Evolutionary conservation across 345 rosid genomes (phyloP).

Genomic region (Stellera chamaejasme): DNA sequence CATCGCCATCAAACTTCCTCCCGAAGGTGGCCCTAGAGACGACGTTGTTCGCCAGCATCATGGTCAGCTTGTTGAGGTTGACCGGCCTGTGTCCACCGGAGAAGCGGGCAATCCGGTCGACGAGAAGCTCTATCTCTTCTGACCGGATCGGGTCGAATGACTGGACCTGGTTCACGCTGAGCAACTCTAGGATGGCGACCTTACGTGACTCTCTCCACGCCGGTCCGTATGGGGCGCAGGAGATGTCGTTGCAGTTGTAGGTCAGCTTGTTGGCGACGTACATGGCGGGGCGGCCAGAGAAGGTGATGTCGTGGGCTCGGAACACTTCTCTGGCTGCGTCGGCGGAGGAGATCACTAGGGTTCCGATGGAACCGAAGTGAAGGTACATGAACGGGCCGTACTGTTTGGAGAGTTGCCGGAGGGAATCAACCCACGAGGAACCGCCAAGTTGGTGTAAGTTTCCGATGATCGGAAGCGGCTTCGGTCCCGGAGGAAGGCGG

Average conservation of each 20-base stretch:
- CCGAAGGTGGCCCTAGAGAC: too few relatives aligned
- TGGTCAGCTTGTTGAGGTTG: too few relatives aligned
- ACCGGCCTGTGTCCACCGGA: too few relatives aligned
- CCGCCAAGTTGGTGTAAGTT: slow-evolving; percentile 26
- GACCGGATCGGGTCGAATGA: too few relatives aligned
- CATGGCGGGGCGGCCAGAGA: slow-evolving; percentile 26
- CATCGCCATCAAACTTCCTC: too few relatives aligned
- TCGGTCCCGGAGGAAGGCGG: slow-evolving; percentile 27
- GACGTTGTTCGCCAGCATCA: too few relatives aligned
- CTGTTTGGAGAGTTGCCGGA: slow-evolving; percentile 20
- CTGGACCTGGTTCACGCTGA: too few relatives aligned
- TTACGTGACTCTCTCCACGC: slow-evolving; percentile 21
- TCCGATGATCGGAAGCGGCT: slow-evolving; percentile 33
- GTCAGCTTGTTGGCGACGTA: slow-evolving; percentile 11
- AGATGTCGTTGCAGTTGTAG: slow-evolving; percentile 17
- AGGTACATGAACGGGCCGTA: slow-evolving; percentile 37
- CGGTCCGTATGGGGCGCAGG: slow-evolving; percentile 27
- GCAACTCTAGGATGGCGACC: too few relatives aligned
- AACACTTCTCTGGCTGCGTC: slow-evolving; percentile 26
- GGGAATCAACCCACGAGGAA: slow-evolving; percentile 18
- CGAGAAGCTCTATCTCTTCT: too few relatives aligned
- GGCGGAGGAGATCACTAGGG: slow-evolving; percentile 32
- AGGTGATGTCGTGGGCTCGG: slow-evolving; percentile 26
- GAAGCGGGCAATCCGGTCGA: too few relatives aligned
- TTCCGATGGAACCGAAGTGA: slow-evolving; percentile 30